Percentiles rank a stretch among this genome's conserved stretches.
phyloP scores from a whole-genome alignment of 768 basidiomycete species.

The Kwoniella sp. region DNA sequence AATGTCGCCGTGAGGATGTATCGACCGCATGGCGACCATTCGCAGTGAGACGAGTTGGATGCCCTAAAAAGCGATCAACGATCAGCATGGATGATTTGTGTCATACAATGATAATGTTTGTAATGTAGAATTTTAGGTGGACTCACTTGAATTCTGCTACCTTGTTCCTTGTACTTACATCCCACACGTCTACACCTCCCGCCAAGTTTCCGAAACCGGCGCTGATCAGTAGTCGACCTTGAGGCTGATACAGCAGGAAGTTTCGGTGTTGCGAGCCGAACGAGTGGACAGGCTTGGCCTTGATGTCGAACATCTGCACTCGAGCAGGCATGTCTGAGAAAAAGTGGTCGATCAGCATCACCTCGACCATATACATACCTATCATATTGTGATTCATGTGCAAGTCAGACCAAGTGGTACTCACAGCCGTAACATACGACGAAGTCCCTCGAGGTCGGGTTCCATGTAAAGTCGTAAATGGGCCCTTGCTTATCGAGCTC shows the following conservation, averaged over 20 bases:
- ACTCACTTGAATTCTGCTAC: constrained; percentile 60
- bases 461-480: constrained; percentile 95
- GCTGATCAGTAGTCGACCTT: constrained; percentile 79
- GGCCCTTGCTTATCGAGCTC: constrained; percentile 88
- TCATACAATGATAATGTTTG: too few relatives aligned
- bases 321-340: constrained; percentile 88
- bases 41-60: constrained; percentile 88
- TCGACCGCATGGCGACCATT: constrained; percentile 92
- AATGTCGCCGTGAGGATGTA: constrained; percentile 92
- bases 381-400: too few relatives aligned
- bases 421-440: constrained; percentile 93
- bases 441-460: constrained; percentile 94
- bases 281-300: constrained; percentile 82
- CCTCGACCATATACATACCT: too few relatives aligned
- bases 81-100: too few relatives aligned
- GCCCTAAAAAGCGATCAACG: constrained; percentile 63
- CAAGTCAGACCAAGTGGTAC: too few relatives aligned
- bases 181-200: constrained; percentile 88
- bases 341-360: background rate
- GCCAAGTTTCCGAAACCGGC: constrained; percentile 97
- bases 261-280: constrained; percentile 89
- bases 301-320: constrained; percentile 84
- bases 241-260: constrained; percentile 91
- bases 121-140: too few relatives aligned
- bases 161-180: constrained; percentile 80